These are phyloP conservation scores for Emiliania huxleyi DNA, from an alignment of 78 protist genomes.

Conservation along the genomic window DNA sequence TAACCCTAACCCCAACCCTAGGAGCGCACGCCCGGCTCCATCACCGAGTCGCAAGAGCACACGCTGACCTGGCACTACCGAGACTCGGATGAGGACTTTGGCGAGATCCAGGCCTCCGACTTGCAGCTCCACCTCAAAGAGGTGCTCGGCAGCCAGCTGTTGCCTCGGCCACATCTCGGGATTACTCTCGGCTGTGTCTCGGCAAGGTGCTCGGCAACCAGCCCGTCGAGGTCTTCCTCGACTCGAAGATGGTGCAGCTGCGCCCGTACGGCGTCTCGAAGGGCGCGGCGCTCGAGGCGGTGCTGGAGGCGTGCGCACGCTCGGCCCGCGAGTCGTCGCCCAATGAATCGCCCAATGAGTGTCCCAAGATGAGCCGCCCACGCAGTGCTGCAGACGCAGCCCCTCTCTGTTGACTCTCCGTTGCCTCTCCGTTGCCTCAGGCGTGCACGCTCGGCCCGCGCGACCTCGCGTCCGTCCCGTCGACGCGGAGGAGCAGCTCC, in stretches of 20 bases:
- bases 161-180: too few relatives aligned
- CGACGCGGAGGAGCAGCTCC: too few relatives aligned
- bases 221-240: background rate
- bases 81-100: background rate
- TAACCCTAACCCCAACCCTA: too few relatives aligned
- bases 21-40: background rate
- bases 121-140: background rate
- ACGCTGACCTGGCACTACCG: background rate
- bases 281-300: background rate
- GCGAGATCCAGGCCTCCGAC: background rate
- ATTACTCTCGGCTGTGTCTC: background rate
- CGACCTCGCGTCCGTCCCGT: too few relatives aligned
- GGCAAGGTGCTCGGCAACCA: background rate
- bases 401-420: too few relatives aligned
- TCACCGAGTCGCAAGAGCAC: background rate
- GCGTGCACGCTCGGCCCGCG: too few relatives aligned
- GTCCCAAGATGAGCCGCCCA: too few relatives aligned
- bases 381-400: too few relatives aligned
- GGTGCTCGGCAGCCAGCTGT: too few relatives aligned
- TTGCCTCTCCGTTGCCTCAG: too few relatives aligned
- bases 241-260: background rate
- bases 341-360: too few relatives aligned
- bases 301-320: background rate
- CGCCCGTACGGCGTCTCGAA: constrained; percentile 9
- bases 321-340: background rate